Base-by-base conservation (phyloP, 2,329 filamentous ascomycete species). In the Harringtonia aguacate region DNA sequence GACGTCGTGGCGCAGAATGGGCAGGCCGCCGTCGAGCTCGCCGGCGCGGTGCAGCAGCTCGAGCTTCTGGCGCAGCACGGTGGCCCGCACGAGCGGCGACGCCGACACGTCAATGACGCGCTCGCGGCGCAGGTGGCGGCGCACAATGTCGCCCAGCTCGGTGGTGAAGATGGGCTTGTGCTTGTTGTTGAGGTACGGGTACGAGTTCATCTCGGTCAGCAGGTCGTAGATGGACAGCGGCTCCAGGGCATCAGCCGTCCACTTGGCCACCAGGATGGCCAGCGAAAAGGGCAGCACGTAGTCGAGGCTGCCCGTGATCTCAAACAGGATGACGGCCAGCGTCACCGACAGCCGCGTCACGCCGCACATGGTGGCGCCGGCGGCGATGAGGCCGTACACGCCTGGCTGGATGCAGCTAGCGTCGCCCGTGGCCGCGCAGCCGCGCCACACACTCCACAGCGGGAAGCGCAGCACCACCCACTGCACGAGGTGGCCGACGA, bases 171-270 rank as follows among this genome's bases (percentile, higher is more conserved):
- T 72, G 1, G 90, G 89, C 53, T 94, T 88, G 49, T 89, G 78
- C 61, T 95, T 97, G 65, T 94, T 94, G 63, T 95, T 88, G n/a
- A 98, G 75, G 66, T 94, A 95, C 0, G 92, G 92, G 52, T 97
- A 98, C 3, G 86, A 84, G 62, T 98, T 97, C 84, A 98, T 90
- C 58, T 92, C 88, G 0, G 89, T 97, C 17, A 97, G 70, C 12
- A 97, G 75, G 58, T 97, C 92, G 59, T 95, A 97, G 49, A 98
- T 95, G 61, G 87, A 95, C 43, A 87, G 73, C 15, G 90, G 92
- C 61, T 98, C 92, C 41, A 98, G 77, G 4, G 88, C 89, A 63
- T 97, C 92, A 0, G 92, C 89, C 0, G 88, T 95, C 92, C 92
- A 98, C 65, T 98, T 98, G n/a, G 90, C 81, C 24, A 94, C 88